Evolutionary conservation across 371 early-diverging fungal genomes (phyloP), one percentile per base, ranked within the genome.

Genomic region (Rhizoclosmatium hyalinum): DNA sequence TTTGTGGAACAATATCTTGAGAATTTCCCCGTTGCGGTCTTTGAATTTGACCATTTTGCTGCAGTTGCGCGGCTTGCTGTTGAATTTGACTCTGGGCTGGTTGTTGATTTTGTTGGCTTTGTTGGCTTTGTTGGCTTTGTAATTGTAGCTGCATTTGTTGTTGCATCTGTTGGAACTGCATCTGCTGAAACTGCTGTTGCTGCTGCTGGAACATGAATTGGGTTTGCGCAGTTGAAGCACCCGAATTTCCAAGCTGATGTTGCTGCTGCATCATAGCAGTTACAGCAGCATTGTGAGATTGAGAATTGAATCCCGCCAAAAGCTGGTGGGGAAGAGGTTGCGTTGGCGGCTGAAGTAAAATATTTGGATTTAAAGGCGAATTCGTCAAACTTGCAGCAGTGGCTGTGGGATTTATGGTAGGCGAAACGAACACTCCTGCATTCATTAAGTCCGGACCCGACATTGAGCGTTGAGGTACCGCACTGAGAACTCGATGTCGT

Each of bases 111-210:
- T 61, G 61, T 24, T 60, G 61, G n/a, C 3, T 12, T 24, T 60
- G 61, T n/a, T 61, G 61, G 12, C 2, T 12, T 61, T 61, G 61
- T 61, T 61, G 61, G n/a, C 12, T 19, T 60, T 60, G 60, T 17
- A 54, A 17, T 60, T 60, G 60, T 19, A 60, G 2, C 39, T 60
- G 60, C 19, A 39, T 19, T 50, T 50, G 50, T 6, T 50, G 50
- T 50, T 50, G 50, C 17, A 12, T 6, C 50, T 50, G 50, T 17
- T 12, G 6, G 17, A 50, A 50, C 12, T 50, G 6, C 50, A 32
- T 32, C 32, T 32, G 32, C 32, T 32, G 32, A 32, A 54, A 54
- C 55, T 17, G 55, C 55, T 54, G 55, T 19, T 54, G 55, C 55
- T 54, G 55, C 55, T 61, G 55, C 55, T 54, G 55, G 17, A 54